Evolutionary conservation across 139 green algal species (phyloP).

Genomic region (Chlamydomonas applanata): DNA sequence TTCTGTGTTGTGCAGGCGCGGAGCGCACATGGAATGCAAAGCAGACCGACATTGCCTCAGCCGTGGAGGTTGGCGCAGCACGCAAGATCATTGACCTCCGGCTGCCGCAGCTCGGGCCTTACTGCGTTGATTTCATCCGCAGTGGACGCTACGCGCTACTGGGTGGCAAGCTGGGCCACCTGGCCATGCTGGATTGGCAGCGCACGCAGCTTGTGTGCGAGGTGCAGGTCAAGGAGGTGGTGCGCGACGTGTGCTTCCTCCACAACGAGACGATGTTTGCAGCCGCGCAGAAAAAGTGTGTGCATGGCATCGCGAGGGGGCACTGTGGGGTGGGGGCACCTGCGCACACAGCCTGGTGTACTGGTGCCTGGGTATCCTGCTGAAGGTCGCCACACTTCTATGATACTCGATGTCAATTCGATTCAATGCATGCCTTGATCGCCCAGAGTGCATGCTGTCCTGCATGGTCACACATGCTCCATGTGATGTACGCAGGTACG

Average conservation of each 20-base stretch:
- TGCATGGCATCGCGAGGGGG: not conserved
- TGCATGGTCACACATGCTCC: not conserved
- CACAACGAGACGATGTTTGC: slow-evolving; percentile 98
- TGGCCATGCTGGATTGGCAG: slow-evolving; percentile 93
- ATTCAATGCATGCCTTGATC: too few species aligned
- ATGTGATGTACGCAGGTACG: slow-evolving; percentile 53
- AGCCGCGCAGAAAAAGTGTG: slow-evolving; percentile 82
- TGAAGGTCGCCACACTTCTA: not conserved
- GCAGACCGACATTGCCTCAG: slow-evolving; percentile 78
- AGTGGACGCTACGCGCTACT: slow-evolving; percentile 83
- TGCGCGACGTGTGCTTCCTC: slow-evolving; percentile 84
- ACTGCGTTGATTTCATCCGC: slow-evolving; percentile 75
- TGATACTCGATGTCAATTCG: too few species aligned
- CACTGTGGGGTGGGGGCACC: not conserved
- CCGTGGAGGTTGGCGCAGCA: slow-evolving; percentile 54
- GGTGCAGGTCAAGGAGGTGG: slow-evolving; percentile 90
- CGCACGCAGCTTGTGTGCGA: slow-evolving; percentile 72
- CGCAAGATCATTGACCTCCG: slow-evolving; percentile 88
- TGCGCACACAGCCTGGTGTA: too few species aligned
- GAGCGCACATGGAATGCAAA: slow-evolving; percentile 88
- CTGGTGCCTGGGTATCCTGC: too few species aligned
- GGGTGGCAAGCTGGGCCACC: slow-evolving; percentile 83
- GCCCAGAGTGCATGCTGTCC: too few species aligned
- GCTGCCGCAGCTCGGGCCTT: slow-evolving; percentile 79
- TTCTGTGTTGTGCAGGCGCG: slow-evolving; percentile 39